Evolutionary conservation across 2,329 filamentous ascomycete species (phyloP).

Genomic region (Aaosphaeria pasadenensis): DNA sequence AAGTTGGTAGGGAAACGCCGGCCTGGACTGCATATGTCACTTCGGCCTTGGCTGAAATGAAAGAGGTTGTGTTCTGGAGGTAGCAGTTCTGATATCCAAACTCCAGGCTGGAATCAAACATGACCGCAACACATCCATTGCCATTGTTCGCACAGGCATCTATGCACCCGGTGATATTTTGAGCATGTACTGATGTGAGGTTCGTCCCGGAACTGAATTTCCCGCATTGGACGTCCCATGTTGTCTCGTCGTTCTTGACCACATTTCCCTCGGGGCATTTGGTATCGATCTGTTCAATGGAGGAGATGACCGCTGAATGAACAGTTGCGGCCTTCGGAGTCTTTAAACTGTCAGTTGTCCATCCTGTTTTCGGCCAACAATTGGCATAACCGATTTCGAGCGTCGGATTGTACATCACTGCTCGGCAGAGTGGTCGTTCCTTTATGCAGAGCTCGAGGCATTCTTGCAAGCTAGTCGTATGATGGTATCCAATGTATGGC

Average conservation of each 20-base stretch:
- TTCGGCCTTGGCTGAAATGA: constrained; percentile 12
- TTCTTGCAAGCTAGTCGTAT: constrained; percentile 22
- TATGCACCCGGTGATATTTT: constrained; percentile 28
- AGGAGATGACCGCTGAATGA: constrained; percentile 24
- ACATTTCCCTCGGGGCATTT: constrained; percentile 16
- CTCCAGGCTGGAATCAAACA: constrained; percentile 22
- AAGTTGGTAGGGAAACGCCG: background rate
- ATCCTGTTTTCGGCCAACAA: constrained; percentile 27
- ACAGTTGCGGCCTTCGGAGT: constrained; percentile 12
- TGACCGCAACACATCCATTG: constrained; percentile 20
- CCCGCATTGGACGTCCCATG: constrained; percentile 23
- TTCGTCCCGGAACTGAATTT: constrained; percentile 26
- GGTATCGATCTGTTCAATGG: constrained; percentile 16
- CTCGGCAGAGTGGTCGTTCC: constrained; percentile 26
- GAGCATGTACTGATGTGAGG: constrained; percentile 22
- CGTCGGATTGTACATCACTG: constrained; percentile 24
- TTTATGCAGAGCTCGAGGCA: constrained; percentile 26
- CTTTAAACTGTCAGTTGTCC: constrained; percentile 3
- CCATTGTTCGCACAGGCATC: constrained; percentile 22
- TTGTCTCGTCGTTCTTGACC: constrained; percentile 6
- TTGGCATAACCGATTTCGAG: constrained; percentile 31
- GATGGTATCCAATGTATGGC: constrained; percentile 22
- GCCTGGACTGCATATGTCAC: constrained; percentile 21
- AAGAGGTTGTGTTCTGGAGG: constrained; percentile 26
- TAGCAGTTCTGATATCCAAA: constrained; percentile 31